A percentile compares a stretch with the other conserved stretches of the same genome.
Evolutionary conservation across 352 stramenopile genomes (phyloP).

Genomic region (Halophytophthora batemanensis): DNA sequence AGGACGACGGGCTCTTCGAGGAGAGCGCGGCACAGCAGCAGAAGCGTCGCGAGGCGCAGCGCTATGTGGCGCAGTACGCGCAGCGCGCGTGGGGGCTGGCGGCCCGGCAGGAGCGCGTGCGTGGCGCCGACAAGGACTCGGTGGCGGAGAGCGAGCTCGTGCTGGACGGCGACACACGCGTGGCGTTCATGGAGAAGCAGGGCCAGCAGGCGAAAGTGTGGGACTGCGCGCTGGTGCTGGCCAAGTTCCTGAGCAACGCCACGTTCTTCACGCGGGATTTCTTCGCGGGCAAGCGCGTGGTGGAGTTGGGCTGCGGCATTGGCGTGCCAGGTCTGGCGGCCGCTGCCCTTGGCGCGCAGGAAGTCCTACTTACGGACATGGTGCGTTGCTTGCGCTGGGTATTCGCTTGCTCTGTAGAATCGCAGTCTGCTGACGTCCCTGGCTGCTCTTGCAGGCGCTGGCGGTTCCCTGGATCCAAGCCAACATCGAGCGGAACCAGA

Average conservation of each 20-base stretch:
- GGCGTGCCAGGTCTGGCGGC: constrained; percentile 47
- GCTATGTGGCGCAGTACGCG: constrained; percentile 34
- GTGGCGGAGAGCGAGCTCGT: constrained; percentile 27
- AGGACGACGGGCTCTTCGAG: constrained; percentile 40
- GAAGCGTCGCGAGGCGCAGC: constrained; percentile 31
- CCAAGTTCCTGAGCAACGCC: constrained; percentile 42
- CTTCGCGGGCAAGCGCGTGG: constrained; percentile 48
- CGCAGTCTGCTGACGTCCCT: constrained; percentile 3
- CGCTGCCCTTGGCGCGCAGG: constrained; percentile 33
- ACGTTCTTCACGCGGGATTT: constrained; percentile 33
- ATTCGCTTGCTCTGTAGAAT: not conserved
- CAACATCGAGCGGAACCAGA: constrained; percentile 47
- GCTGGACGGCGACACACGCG: constrained; percentile 16
- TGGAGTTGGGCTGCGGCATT: constrained; percentile 58
- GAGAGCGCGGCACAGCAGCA: constrained; percentile 31
- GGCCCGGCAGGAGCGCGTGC: constrained; percentile 25
- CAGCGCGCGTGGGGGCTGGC: constrained; percentile 39
- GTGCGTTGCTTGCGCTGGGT: constrained; percentile 10
- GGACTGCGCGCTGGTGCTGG: constrained; percentile 54
- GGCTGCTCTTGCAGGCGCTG: constrained; percentile 18
- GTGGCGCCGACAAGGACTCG: constrained; percentile 26
- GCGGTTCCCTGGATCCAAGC: constrained; percentile 48
- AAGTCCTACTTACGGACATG: constrained; percentile 53
- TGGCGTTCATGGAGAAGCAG: constrained; percentile 50
- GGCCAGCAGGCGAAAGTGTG: constrained; percentile 59